Evolutionary conservation across 768 basidiomycete genomes (phyloP), one percentile per base, ranked within the genome.

Genomic region (Russula abietina): DNA sequence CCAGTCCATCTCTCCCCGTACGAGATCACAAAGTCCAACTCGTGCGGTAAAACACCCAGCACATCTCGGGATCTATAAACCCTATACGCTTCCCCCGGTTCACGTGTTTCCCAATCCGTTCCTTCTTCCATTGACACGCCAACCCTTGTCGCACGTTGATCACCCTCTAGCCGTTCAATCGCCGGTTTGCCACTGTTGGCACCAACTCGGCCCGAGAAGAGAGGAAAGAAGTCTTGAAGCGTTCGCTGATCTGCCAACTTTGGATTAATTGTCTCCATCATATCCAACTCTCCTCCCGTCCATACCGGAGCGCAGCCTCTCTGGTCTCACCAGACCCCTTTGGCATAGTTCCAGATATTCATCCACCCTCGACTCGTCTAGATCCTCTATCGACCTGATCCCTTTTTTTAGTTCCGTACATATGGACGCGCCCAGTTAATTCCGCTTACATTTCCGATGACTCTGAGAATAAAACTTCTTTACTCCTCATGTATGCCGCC

Each of bases 1-100:
- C 89, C 87, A 1, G 79, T 73, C 77, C 86, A 84, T 46, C 70
- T 59, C 7, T 81, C 82, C 0, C 78, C 86, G 22, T 79, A 77
- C 24, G 71, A 70, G 0, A 91, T 60, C 10, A 93, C 77, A 45
- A 71, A 56, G 36, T 75, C 76, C 64, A 82, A 82, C 52, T 83
- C 82, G 5, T 69, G 74, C 3, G 83, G 77, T 32, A 89, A 62
- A 6, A 74, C 74, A 38, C 91, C 91, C 30, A 83, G 74, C 55
- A 82, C 75, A 67, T 93, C 93, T n/a, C 77, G 76, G n/a, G 79
- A 75, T 38, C 83, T 78, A 75, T 85, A 91, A 53, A 92, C 81
- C 54, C 75, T 75, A 74, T 88, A 85, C 55, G 73, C 73, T 63
- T 83, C 81, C 1, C 88, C 91, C 4, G 88, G 83, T 70, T 76